phyloP scores from a whole-genome alignment of 2,329 filamentous ascomycete genomes.

The Colletotrichum viniferum region DNA sequence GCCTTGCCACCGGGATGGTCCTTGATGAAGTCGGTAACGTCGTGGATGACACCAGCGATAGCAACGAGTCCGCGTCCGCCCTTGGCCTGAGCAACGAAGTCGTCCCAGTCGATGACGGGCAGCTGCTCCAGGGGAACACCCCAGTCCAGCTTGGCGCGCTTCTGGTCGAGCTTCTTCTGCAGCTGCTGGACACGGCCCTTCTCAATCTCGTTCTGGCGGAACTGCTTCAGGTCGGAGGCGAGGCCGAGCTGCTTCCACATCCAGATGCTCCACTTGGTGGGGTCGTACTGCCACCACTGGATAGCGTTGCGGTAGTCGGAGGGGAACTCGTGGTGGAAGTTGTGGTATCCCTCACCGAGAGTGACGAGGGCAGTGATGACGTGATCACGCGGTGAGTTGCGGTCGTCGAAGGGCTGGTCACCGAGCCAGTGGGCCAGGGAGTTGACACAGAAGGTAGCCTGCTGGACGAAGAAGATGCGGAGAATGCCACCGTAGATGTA shows the following conservation, averaged over 20 bases:
- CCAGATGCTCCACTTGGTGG: slow-evolving; percentile 90
- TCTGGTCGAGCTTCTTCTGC: slow-evolving; percentile 92
- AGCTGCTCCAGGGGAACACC: slow-evolving; percentile 84
- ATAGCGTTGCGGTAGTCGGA: slow-evolving; percentile 93
- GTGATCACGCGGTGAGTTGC: slow-evolving; percentile 88
- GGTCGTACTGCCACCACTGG: slow-evolving; percentile 90
- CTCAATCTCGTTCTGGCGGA: slow-evolving; percentile 90
- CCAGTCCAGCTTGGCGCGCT: slow-evolving; percentile 83
- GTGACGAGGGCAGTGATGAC: slow-evolving; percentile 85
- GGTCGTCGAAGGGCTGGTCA: slow-evolving; percentile 91
- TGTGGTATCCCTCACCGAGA: slow-evolving; percentile 89
- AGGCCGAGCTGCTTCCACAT: slow-evolving; percentile 83
- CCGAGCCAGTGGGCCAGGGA: slow-evolving; percentile 89
- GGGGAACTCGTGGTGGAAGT: slow-evolving; percentile 95
- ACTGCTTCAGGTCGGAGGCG: slow-evolving; percentile 87
- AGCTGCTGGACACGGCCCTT: slow-evolving; percentile 88
- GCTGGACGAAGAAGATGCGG: slow-evolving; percentile 87
- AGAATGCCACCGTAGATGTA: slow-evolving; percentile 87
- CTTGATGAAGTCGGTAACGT: slow-evolving; percentile 83
- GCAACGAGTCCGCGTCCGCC: slow-evolving; percentile 78
- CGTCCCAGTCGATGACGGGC: slow-evolving; percentile 85
- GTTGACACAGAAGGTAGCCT: slow-evolving; percentile 94
- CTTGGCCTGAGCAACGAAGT: slow-evolving; percentile 79
- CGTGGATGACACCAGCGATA: slow-evolving; percentile 85
- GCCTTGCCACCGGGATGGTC: slow-evolving; percentile 91